Conservation (phyloP, 257 asterid species). For the Mitragyna speciosa region DNA sequence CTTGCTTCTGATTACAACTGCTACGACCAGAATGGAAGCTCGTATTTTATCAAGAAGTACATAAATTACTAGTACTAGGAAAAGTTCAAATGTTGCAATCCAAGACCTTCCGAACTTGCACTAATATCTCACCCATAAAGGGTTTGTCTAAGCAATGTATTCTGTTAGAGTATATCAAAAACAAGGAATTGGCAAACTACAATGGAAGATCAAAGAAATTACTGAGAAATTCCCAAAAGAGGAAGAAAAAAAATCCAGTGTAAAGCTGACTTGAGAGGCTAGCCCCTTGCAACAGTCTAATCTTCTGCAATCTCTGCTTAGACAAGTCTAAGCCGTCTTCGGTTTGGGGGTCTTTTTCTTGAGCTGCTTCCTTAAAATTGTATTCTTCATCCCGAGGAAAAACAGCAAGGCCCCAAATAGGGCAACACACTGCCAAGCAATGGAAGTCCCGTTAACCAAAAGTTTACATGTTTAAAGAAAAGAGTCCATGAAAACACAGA, state of each 20-base stretch:
- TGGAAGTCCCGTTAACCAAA: conserved; percentile 10
- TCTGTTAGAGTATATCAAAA: neutral
- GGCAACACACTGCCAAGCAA: conserved; percentile 54
- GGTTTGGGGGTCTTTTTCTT: conserved; percentile 59
- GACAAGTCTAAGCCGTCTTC: conserved; percentile 51
- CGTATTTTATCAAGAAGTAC: neutral
- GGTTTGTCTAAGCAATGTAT: conserved; percentile 10
- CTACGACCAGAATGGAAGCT: neutral
- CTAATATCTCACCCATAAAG: neutral
- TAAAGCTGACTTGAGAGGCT: conserved; percentile 8
- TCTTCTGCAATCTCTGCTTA: conserved; percentile 18
- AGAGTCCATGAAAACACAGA: neutral
- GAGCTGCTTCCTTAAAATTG: conserved; percentile 58
- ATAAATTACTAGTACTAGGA: neutral
- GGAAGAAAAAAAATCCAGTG: neutral
- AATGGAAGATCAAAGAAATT: conserved; percentile 10
- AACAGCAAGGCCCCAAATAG: conserved; percentile 69
- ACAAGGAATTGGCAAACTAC: conserved; percentile 2
- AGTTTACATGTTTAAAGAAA: neutral
- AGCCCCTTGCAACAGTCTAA: conserved; percentile 19
- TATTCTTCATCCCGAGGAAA: conserved; percentile 77
- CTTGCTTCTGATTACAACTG: neutral
- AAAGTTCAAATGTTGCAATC: neutral
- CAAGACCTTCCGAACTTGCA: neutral
- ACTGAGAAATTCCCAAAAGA: neutral